Evolutionary conservation across 805 yeast species (phyloP).

Genomic region (Candida sanyiensis): DNA sequence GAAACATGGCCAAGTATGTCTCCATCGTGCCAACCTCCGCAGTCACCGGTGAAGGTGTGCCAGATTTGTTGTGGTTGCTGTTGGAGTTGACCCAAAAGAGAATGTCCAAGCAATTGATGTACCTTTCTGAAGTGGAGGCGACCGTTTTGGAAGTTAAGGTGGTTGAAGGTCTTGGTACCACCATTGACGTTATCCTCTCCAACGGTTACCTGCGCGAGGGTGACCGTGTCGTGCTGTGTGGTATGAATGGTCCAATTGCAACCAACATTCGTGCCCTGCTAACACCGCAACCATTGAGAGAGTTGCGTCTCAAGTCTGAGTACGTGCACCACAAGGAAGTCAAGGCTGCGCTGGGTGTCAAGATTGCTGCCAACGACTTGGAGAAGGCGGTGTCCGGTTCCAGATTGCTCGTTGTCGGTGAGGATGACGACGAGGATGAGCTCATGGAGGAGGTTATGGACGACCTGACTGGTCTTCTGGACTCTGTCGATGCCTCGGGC

Average conservation of each 20-base stretch:
- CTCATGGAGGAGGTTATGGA: conserved; percentile 98
- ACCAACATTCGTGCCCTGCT: conserved; percentile 92
- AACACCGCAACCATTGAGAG: conserved; percentile 97
- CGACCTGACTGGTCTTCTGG: conserved; percentile 89
- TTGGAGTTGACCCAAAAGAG: conserved; percentile 95
- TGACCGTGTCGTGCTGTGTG: conserved; percentile 92
- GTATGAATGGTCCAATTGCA: conserved; percentile 96
- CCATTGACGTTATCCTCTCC: conserved; percentile 96
- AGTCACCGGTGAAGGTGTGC: conserved; percentile 99
- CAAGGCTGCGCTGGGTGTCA: conserved; percentile 98
- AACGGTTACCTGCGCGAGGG: conserved; percentile 95
- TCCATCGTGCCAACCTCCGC: conserved; percentile 98
- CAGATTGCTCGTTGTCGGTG: conserved; percentile 88
- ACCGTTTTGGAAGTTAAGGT: conserved; percentile 97
- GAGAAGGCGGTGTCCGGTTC: conserved; percentile 99
- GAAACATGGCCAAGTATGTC: conserved; percentile 87
- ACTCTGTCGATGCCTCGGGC: conserved; percentile 91
- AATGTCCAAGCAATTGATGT: conserved; percentile 98
- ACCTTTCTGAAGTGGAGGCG: conserved; percentile 89
- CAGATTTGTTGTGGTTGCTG: conserved; percentile 93
- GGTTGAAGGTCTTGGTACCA: conserved; percentile 96
- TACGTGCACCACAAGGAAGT: conserved; percentile 96
- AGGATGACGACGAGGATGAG: conserved; percentile 97
- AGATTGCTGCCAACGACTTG: conserved; percentile 94
- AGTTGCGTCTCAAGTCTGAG: conserved; percentile 92